Evolutionary conservation across 306 rosid species (phyloP), one percentile per base, ranked within the genome.

Genomic region (Arachis stenosperma): DNA sequence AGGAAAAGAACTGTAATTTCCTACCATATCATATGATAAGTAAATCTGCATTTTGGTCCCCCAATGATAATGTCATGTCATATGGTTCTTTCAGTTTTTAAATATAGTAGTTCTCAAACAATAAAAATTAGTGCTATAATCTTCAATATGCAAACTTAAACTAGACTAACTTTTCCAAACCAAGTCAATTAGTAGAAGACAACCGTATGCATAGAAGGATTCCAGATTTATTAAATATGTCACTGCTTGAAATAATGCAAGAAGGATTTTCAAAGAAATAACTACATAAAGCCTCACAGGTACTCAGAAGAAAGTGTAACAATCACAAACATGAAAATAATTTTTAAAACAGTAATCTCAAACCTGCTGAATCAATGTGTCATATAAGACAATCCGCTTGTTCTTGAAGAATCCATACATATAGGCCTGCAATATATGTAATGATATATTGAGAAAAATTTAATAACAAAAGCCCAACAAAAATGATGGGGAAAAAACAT

Each of bases 331-430:
- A 61, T 43, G 30, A 61, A 66, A 55, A 0, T 22, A 69, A 71
- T 27, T 15, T 56, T 27, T 73, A 15, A n/a, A 12, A 55, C 60
- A 56, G 57, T n/a, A 61, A 27, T 78, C 61, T 41, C 67, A 84
- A 75, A 91, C 99, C 92, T 91, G 99, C 76, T 94, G 97, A 85
- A 94, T 85, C 85, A 94, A 75, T 40, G 99, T 94, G 84, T 94
- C 99, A 84, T 94, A 94, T 69, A 91, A 96, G 66, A 94, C 99
- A 47, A 94, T 94, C 72, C 99, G 84, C 88, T 91, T 94, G 88
- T 94, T 94, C 79, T 94, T 94, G 80, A 91, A 94, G 86, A 94
- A 94, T 61, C 99, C 99, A 70, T 94, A 94, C 99, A 94, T 94
- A 76, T 94, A 94, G 65, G 99, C 99, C 99, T 94, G 96, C 83